Base-by-base conservation (phyloP, 768 basidiomycete genomes). In the Termitomyces sp. region DNA sequence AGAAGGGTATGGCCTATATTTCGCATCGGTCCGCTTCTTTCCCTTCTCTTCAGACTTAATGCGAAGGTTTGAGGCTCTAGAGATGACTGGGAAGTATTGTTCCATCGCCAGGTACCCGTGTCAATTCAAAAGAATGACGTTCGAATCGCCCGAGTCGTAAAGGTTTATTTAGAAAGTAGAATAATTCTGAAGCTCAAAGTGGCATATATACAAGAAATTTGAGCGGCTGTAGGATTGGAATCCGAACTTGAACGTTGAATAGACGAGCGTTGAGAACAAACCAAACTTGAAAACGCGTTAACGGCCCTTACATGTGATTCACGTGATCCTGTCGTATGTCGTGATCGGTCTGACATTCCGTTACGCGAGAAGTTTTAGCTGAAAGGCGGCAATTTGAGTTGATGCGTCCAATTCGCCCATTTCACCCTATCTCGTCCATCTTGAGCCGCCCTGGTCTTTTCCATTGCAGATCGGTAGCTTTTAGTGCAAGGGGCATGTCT, bases 401-500 rank as follows among this genome's bases (percentile, higher is more conserved):
- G 59, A 60, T 63, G 59, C 43, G 48, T 49, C 61, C 36, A 42
- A 27, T 46, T 40, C 43, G 63, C 45, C 51, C 57, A 56, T 54
- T 45, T 34, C 18, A 20, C 34, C 57, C 60, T 48, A 50, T 65
- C 56, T 67, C 60, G 50, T 61, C 58, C 20, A 51, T 62, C 24
- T 27, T 62, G 49, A 55, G 50, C 20, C 51, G 53, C 13, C 51
- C 56, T 42, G 50, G 55, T 32, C 55, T 63, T 50, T 13, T 34
- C 8, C 51, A 40, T 45, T 51, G 49, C 45, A 47, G 43, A 16
- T 14, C 26, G 13, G 22, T 45, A 36, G 14, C 26, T 30, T 50
- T 49, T 5, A 2, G 48, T 26, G 50, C 30, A 5, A 57, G 74
- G 58, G 69, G 59, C 33, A 90, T 92, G 87, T 80, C 86, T 27